These are phyloP conservation scores for Dendrostoma leiphaemia DNA, from an alignment of 2,329 filamentous ascomycete genomes.

Conservation along the genomic window DNA sequence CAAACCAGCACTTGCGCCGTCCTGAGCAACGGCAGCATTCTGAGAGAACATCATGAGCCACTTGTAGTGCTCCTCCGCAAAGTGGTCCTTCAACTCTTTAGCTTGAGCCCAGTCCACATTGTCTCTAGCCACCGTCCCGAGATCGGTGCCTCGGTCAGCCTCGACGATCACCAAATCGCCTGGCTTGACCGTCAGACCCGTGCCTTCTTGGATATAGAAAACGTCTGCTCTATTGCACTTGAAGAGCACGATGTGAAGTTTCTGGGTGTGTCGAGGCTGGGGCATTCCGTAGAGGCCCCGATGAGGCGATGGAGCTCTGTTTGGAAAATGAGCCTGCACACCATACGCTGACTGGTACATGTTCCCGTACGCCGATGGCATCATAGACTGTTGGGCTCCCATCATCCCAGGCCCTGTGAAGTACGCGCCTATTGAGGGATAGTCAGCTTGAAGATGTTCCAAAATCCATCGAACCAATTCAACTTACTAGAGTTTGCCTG, in stretches of 20 bases:
- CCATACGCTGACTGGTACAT: constrained; percentile 48
- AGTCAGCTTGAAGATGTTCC: constrained; percentile 26
- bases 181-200: constrained; percentile 82
- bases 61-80: constrained; percentile 92
- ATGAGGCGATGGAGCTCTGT: constrained; percentile 59
- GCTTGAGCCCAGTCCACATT: constrained; percentile 87
- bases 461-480: constrained; percentile 25
- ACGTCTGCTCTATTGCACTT: constrained; percentile 95
- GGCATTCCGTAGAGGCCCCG: constrained; percentile 59
- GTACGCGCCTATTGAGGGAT: constrained; percentile 32
- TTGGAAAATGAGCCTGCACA: constrained; percentile 41
- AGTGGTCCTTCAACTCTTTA: constrained; percentile 85
- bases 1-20: constrained; percentile 59
- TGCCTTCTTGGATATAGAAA: constrained; percentile 96
- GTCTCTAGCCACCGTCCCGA: constrained; percentile 87
- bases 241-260: constrained; percentile 89
- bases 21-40: constrained; percentile 63
- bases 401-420: constrained; percentile 33
- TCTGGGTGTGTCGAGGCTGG: constrained; percentile 64
- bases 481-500: constrained; percentile 31
- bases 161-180: constrained; percentile 97
- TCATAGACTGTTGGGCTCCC: constrained; percentile 34
- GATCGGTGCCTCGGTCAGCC: constrained; percentile 91
- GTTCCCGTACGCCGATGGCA: constrained; percentile 35
- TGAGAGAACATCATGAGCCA: constrained; percentile 99